phyloP scores from a whole-genome alignment of 192 early-diverging fungal species.

The Podila epigama region DNA sequence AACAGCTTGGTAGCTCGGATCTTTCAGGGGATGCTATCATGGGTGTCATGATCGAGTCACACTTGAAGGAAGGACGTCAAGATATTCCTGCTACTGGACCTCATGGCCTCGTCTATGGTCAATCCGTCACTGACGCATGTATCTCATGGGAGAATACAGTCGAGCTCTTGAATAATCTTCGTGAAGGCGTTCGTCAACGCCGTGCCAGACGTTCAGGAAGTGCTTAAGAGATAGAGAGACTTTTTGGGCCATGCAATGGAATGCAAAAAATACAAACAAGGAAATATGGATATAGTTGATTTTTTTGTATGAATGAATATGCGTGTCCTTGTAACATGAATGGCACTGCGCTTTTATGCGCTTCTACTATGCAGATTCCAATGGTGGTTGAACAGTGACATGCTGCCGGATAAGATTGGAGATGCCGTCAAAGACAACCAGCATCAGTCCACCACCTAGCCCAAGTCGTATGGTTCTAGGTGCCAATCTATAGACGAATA shows the following conservation, averaged over 20 bases:
- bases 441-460: slow-evolving; percentile 78
- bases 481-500: slow-evolving; percentile 49
- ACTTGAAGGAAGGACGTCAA: slow-evolving; percentile 88
- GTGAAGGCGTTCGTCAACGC: slow-evolving; percentile 75
- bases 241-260: not conserved
- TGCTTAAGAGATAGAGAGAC: slow-evolving; percentile 6
- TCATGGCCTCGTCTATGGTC: slow-evolving; percentile 82
- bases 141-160: slow-evolving; percentile 92
- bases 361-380: not conserved
- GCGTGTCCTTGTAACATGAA: too few species aligned
- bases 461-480: slow-evolving; percentile 92
- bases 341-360: too few species aligned
- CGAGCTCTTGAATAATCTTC: slow-evolving; percentile 73
- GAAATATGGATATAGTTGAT: not conserved
- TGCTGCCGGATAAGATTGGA: slow-evolving; percentile 78
- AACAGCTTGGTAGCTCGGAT: slow-evolving; percentile 65
- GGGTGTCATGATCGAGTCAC: slow-evolving; percentile 97
- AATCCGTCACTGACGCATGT: slow-evolving; percentile 93
- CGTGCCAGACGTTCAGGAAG: slow-evolving; percentile 50
- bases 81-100: slow-evolving; percentile 79
- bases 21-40: slow-evolving; percentile 79
- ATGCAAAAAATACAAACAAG: too few species aligned
- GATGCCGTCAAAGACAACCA: slow-evolving; percentile 86
- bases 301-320: too few species aligned
- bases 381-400: slow-evolving; percentile 23